These are phyloP conservation scores for Aspergillus nidulans DNA, from an alignment of 495 filamentous ascomycete genomes.

Conservation along the genomic window DNA sequence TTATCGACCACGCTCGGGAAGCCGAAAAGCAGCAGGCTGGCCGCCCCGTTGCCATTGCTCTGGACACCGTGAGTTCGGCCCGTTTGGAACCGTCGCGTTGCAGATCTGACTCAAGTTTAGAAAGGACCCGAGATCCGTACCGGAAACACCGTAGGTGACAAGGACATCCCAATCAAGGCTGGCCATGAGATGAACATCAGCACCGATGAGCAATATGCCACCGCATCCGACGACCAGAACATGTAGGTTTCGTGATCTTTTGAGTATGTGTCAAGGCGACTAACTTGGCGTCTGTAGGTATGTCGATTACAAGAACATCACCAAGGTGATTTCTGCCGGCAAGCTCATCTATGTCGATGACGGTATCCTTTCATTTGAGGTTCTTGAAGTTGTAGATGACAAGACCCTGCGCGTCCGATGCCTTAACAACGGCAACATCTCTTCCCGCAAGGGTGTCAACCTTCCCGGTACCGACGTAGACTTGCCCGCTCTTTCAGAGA, in stretches of 20 bases:
- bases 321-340: conserved; percentile 90
- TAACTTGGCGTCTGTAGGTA: conserved; percentile 55
- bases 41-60: conserved; percentile 90
- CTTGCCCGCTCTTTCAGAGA: conserved; percentile 95
- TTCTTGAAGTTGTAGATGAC: conserved; percentile 79
- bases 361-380: conserved; percentile 92
- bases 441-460: conserved; percentile 97
- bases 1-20: conserved; percentile 88
- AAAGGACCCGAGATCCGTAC: conserved; percentile 99
- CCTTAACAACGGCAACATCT: conserved; percentile 97
- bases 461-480: conserved; percentile 98
- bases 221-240: conserved; percentile 76
- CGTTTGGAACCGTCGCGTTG: background rate
- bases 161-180: conserved; percentile 78
- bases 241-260: conserved; percentile 62
- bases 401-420: conserved; percentile 80
- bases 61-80: conserved; percentile 67
- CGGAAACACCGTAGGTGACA: conserved; percentile 81
- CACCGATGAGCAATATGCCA: conserved; percentile 93
- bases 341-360: conserved; percentile 98
- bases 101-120: conserved; percentile 27
- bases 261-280: background rate
- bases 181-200: conserved; percentile 89
- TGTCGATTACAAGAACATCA: conserved; percentile 99
- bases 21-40: conserved; percentile 72